Evolutionary conservation across 2,329 filamentous ascomycete genomes (phyloP), one percentile per base, ranked within the genome.

Genomic region (Coccinonectria pachysandricola): DNA sequence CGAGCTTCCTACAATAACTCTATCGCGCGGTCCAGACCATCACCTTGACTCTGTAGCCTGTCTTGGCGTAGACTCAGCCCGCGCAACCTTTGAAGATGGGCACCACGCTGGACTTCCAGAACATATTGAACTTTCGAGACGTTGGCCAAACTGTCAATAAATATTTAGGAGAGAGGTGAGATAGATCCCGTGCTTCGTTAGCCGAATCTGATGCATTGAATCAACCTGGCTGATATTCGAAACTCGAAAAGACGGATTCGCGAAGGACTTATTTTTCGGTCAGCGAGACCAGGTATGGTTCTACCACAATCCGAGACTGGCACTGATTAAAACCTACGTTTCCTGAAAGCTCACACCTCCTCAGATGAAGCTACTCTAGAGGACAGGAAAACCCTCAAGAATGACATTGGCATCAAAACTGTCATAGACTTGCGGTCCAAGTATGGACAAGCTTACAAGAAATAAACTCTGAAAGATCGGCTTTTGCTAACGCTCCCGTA

Each of bases 381-480:
- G 18, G 86, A 93, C 53, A 69, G 71, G 30, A 49, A 60, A 17
- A 57, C 61, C 16, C 63, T 93, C 8, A 53, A 60, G 7, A 54
- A 74, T 6, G 64, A 73, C 16, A 66, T 78, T 40, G 64, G 69
- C 12, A 70, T 93, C 37, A 71, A 65, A 39, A 83, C 75, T 3
- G 70, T 93, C 20, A 68, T 93, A 33, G 86, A 93, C 57, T 60
- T 93, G 8, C 71, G 86, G 30, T 83, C 84, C 35, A 74, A 78
- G 74, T 83, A 64, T 33, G 53, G 28, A 2, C 12, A n/a, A n/a
- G n/a, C n/a, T n/a, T n/a, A n/a, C n/a, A n/a, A n/a, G n/a, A n/a
- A n/a, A n/a, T n/a, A n/a, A n/a, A n/a, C n/a, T n/a, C 9, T 15
- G 9, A 12, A 16, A 19, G 13, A 26, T 23, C 17, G 17, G 15